Evolutionary conservation across 495 filamentous ascomycete genomes (phyloP), one percentile per base, ranked within the genome.

Genomic region (Neurospora sp.): DNA sequence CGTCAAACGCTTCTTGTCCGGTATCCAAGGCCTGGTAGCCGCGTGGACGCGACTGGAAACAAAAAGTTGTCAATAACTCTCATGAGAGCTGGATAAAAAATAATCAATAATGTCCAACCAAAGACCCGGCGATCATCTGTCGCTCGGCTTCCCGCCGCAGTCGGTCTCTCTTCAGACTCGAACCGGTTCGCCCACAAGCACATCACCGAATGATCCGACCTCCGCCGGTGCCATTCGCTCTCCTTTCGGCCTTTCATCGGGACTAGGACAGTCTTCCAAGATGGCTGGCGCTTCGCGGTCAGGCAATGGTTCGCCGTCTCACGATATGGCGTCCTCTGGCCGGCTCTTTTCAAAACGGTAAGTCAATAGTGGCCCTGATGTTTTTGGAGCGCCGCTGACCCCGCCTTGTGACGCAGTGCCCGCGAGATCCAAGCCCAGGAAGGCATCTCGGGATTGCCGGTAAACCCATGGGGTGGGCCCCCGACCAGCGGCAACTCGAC

Each of bases 401-500:
- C 38, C 40, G 37, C 31, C 70, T 38, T 70, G 41, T 54, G 18
- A 39, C 37, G 42, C 78, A 97, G 95, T 75, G 94, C 96, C 48
- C 89, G 96, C 82, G 96, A 99, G 80, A 97, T 98, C 75, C 96
- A 98, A 84, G 94, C 94, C 44, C 94, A 98, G 84, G 96, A 98
- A 86, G 94, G 94, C 46, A 85, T 89, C 41, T 77, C 85, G 69
- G 85, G 86, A 54, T 82, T 96, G 74, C 90, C 91, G 75, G 87
- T 93, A 70, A 93, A 92, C 80, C 89, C 94, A 38, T 98, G 96
- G 96, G 95, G 94, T 39, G 84, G 84, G 2, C 94, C 96, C 46
- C 96, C 96, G 71, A 95, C 96, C 40, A 97, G 94, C 80, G 94
- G 94, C 72, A 92, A 96, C 84, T 97, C 96, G 66, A 98, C 96